Base-by-base conservation (phyloP, 73 alveolate species). In the Diophrys appendiculata region DNA sequence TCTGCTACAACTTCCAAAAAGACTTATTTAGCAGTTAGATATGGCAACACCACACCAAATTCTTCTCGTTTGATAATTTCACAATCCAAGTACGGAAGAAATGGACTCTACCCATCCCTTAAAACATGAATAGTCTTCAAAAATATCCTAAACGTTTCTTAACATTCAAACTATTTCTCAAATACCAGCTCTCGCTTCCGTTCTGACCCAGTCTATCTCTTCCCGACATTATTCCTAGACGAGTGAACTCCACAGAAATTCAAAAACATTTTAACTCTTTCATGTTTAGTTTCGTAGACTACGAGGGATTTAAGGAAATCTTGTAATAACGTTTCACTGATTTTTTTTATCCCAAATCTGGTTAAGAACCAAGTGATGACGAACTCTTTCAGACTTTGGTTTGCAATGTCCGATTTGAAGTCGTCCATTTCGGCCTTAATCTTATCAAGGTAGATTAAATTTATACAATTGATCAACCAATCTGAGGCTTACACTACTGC, bases 171-270 rank as follows among this genome's bases (percentile, higher is more conserved):
- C 53, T 79, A 53, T 32, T 79, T 79, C 32, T 79, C 81, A 34
- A 52, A 79, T 33, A 77, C 79, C 14, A 79, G 29, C 22, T 79
- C 88, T 32, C 53, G 35, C 28, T 79, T 79, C 65, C 55, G n/a
- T n/a, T n/a, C n/a, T n/a, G n/a, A n/a, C n/a, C n/a, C n/a, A n/a
- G n/a, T n/a, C n/a, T n/a, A n/a, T n/a, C n/a, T 69, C 29, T 79
- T 81, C 73, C 75, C 69, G n/a, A 32, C 43, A 28, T 60, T 79
- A 13, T 74, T 79, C 55, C 55, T 54, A 34, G 29, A 22, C 8
- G 68, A 29, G 43, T 83, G 91, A 14, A 83, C 85, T 25, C 91
- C 91, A 65, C 86, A 77, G 43, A 76, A 83, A 31, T 67, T 83
- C 26, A 83, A 77, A 72, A 83, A 83, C n/a, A 86, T 83, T 28